Evolutionary conservation across 139 green algal genomes (phyloP), one percentile per base, ranked within the genome.

Genomic region (Auxenochlorella pyrenoidosa): DNA sequence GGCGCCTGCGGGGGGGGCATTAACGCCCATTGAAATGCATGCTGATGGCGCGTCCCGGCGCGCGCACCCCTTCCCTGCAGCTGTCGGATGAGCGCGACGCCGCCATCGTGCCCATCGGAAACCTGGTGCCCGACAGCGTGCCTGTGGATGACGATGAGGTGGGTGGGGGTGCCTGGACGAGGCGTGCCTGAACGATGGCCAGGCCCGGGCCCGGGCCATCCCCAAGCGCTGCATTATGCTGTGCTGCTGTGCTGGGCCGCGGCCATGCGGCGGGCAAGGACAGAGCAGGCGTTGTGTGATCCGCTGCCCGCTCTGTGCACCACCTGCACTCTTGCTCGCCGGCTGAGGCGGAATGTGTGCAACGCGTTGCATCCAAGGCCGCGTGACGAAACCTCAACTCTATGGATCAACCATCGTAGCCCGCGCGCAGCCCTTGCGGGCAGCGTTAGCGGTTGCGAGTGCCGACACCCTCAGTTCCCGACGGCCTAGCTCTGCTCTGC

Each of bases 121-220:
- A 99, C 93, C 82, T 99, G 36, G 98, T 99, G 89, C 98, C 99
- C 87, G 96, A 99, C 91, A 94, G 84, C 60, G 98, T 99, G 73
- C 97, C 97, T 22, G 86, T 99, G 51, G 92, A 86, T 79, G 86
- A 99, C 75, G 94, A 99, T 88, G 98, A 99, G 94, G 94, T 98
- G 77, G 4, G 79, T 2, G 1, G 24, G 63, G 1, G 72, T 6
- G 60, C 22, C 60, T 70, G 60, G 2, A 34, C 5, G n/a, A n/a
- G n/a, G n/a, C n/a, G n/a, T n/a, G n/a, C n/a, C n/a, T n/a, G n/a
- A n/a, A n/a, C n/a, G n/a, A n/a, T n/a, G 47, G 72, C 16, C 34
- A 41, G 34, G n/a, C 26, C 68, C 34, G 32, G 30, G 68, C 16
- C 16, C n/a, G 68, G 68, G 22, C 26, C 16, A 3, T 24, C 26